Evolutionary conservation across 108 stramenopile genomes (phyloP).

Genomic region (Seminavis robusta): DNA sequence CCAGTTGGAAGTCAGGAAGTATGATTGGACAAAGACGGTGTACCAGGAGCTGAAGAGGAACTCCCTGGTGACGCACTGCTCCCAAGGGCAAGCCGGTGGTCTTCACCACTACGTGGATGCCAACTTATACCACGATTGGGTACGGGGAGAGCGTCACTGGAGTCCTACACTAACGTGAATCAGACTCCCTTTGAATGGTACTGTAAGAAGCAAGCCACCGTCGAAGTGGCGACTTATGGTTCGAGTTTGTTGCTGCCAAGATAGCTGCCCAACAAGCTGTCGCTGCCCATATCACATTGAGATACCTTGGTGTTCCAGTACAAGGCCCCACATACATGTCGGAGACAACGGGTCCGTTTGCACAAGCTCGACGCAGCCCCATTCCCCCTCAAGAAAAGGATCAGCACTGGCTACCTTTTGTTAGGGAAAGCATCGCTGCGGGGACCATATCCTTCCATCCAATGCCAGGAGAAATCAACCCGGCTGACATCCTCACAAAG

Average conservation of each 20-base stretch:
- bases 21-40: constrained; percentile 1
- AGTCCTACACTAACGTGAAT: constrained; percentile 26
- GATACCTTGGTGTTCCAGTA: constrained; percentile 28
- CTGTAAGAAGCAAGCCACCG: constrained; percentile 9
- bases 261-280: constrained; percentile 14
- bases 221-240: constrained; percentile 21
- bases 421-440: constrained; percentile 15
- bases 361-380: neutral
- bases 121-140: neutral
- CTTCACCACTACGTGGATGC: neutral
- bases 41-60: constrained; percentile 3
- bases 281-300: constrained; percentile 8
- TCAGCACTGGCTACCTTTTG: constrained; percentile 13
- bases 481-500: constrained; percentile 17
- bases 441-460: neutral
- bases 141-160: constrained; percentile 20
- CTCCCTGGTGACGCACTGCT: neutral
- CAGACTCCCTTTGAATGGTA: constrained; percentile 17
- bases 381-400: constrained; percentile 11
- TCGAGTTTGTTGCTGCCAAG: constrained; percentile 9
- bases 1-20: neutral
- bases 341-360: constrained; percentile 25
- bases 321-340: constrained; percentile 19
- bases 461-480: constrained; percentile 4
- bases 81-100: neutral